Evolutionary conservation across 176 grass and related monocot genomes (phyloP).

Genomic region (Neostapfia colusana): DNA sequence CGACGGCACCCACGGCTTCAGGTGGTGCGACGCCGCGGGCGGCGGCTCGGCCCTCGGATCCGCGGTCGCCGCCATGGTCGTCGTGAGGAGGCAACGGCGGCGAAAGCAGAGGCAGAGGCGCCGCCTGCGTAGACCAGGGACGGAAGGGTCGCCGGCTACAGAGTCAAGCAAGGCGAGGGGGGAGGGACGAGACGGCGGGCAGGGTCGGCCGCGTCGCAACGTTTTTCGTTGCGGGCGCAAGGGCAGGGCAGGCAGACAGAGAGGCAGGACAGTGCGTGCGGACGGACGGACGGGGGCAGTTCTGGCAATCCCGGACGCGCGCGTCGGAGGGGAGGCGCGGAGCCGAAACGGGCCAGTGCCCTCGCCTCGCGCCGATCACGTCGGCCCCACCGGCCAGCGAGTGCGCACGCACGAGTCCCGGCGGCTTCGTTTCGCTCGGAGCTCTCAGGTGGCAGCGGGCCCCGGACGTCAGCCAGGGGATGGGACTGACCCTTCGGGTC

Average conservation of each 20-base stretch:
- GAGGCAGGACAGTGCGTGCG: neutral
- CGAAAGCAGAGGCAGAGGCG: neutral
- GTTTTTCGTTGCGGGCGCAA: conserved; percentile 33
- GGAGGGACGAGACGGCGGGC: conserved; percentile 5
- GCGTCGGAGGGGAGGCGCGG: conserved; percentile 39
- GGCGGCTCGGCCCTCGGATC: conserved; percentile 60
- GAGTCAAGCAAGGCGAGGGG: neutral
- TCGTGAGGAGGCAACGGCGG: neutral
- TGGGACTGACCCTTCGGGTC: too few species aligned
- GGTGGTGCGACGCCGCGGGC: conserved; percentile 16
- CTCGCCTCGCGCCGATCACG: neutral
- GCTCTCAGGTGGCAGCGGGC: too few species aligned
- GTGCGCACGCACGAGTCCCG: too few species aligned
- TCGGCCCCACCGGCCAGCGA: neutral
- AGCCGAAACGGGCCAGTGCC: neutral
- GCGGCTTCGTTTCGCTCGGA: too few species aligned
- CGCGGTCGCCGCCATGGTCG: conserved; percentile 65
- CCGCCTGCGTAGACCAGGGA: neutral
- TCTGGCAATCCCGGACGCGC: conserved; percentile 45
- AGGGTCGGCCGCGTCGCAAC: conserved; percentile 37
- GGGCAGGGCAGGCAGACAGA: neutral
- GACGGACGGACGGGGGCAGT: conserved; percentile 9
- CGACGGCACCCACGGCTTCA: conserved; percentile 50
- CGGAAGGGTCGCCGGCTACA: conserved; percentile 10
- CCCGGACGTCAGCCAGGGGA: too few species aligned